These are phyloP conservation scores for Nothopassalora personata DNA, from an alignment of 2,329 filamentous ascomycete genomes.

Conservation along the genomic window DNA sequence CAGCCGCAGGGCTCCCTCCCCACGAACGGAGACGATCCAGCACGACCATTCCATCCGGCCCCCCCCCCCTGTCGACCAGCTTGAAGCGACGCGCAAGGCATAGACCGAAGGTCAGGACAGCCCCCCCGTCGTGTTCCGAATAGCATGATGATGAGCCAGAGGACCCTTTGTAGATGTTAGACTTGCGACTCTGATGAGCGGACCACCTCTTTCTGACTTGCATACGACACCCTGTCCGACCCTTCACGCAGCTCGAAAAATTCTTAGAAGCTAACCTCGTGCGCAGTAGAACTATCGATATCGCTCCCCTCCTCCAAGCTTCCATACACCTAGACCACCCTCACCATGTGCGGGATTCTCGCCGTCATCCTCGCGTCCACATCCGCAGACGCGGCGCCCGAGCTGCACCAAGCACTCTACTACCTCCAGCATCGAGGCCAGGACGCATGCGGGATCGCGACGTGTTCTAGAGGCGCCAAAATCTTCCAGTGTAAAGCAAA, in stretches of 20 bases:
- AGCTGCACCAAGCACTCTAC: constrained; percentile 36
- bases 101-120: background rate
- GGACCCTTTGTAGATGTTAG: constrained; percentile 21
- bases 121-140: background rate
- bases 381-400: constrained; percentile 34
- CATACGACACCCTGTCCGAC: background rate
- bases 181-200: constrained; percentile 17
- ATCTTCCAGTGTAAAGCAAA: constrained; percentile 89
- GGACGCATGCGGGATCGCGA: constrained; percentile 82
- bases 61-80: background rate
- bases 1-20: background rate
- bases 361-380: constrained; percentile 44
- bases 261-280: constrained; percentile 3
- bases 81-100: background rate
- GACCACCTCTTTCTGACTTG: constrained; percentile 15
- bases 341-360: constrained; percentile 49
- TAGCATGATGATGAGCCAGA: constrained; percentile 15
- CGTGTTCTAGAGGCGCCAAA: constrained; percentile 66
- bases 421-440: constrained; percentile 61
- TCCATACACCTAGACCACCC: constrained; percentile 4
- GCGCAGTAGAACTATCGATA: background rate
- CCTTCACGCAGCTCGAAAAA: background rate
- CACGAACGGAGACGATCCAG: background rate
- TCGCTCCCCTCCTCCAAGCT: too few species aligned
- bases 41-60: background rate